phyloP scores from a whole-genome alignment of 2,329 filamentous ascomycete species.

The Fusarium avenaceum region DNA sequence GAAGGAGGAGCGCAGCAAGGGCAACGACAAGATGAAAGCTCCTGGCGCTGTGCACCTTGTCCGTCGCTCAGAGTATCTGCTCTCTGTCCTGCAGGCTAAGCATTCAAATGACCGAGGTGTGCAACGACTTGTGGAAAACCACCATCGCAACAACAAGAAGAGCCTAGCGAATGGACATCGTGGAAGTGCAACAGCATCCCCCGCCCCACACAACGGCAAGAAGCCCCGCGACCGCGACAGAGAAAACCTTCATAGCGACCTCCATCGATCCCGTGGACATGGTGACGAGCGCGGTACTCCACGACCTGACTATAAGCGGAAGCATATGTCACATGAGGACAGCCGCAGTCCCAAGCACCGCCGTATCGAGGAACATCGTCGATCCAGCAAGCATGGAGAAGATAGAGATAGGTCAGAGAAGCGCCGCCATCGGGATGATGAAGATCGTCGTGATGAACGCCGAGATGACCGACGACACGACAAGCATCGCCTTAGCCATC shows the following conservation, averaged over 20 bases:
- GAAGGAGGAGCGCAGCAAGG: conserved; percentile 90
- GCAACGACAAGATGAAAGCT: conserved; percentile 84
- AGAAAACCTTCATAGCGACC: conserved; percentile 61
- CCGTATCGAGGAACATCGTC: conserved; percentile 58
- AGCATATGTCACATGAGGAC: conserved; percentile 67
- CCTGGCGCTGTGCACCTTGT: conserved; percentile 98
- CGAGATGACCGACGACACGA: conserved; percentile 42
- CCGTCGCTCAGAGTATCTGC: conserved; percentile 91
- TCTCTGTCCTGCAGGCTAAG: conserved; percentile 91
- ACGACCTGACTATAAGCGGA: conserved; percentile 70
- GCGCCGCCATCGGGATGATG: conserved; percentile 44
- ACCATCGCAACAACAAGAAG: conserved; percentile 95
- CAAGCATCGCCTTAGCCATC: conserved; percentile 43
- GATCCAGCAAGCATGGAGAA: conserved; percentile 55
- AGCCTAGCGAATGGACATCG: conserved; percentile 71
- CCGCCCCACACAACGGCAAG: conserved; percentile 66
- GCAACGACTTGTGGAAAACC: conserved; percentile 87
- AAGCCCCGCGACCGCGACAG: conserved; percentile 64
- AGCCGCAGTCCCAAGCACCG: conserved; percentile 60
- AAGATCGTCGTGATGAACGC: conserved; percentile 44
- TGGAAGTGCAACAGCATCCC: conserved; percentile 77
- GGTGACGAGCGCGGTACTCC: conserved; percentile 65
- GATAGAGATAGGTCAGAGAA: conserved; percentile 54
- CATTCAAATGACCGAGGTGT: conserved; percentile 82
- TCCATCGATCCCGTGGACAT: conserved; percentile 65